Conservation (phyloP, 768 basidiomycete genomes). For the Goffeauzyma gilvescens region DNA sequence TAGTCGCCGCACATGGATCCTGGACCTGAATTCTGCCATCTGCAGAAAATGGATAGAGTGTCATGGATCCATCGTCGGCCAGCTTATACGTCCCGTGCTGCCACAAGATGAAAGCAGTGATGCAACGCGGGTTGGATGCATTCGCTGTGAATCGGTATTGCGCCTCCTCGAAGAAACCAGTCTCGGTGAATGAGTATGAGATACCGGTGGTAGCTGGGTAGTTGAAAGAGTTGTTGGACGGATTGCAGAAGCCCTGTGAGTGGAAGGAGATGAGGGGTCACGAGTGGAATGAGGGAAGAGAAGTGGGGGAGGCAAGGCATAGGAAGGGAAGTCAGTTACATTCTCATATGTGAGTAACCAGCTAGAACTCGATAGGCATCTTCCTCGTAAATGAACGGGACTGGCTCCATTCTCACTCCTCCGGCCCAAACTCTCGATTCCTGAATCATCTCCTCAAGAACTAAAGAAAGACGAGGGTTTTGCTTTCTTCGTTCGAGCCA, state of each 20-base stretch:
- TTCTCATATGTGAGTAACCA: no score
- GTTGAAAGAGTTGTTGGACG: slow-evolving; percentile 57
- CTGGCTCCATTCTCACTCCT: background rate
- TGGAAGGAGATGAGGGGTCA: slow-evolving; percentile 5
- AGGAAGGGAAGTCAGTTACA: background rate
- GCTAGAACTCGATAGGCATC: background rate
- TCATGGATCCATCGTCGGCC: slow-evolving; percentile 59
- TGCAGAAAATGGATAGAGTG: slow-evolving; percentile 45
- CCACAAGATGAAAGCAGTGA: slow-evolving; percentile 73
- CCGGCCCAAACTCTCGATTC: background rate
- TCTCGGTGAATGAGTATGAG: slow-evolving; percentile 59
- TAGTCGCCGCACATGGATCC: slow-evolving; percentile 71
- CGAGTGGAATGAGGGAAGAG: background rate
- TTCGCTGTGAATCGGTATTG: slow-evolving; percentile 78
- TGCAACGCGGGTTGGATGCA: slow-evolving; percentile 69
- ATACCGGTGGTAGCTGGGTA: slow-evolving; percentile 76
- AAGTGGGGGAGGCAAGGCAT: background rate
- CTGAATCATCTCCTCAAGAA: background rate
- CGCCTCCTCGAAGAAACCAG: slow-evolving; percentile 69
- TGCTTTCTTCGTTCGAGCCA: no score
- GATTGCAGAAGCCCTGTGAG: slow-evolving; percentile 61
- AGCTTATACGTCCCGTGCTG: slow-evolving; percentile 62
- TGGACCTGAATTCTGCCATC: slow-evolving; percentile 93
- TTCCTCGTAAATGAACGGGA: no score
- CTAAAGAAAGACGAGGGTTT: background rate